Percentiles rank a stretch among this genome's conserved stretches.
Evolutionary conservation across 345 rosid genomes (phyloP).

Genomic region (Murraya koenigii): DNA sequence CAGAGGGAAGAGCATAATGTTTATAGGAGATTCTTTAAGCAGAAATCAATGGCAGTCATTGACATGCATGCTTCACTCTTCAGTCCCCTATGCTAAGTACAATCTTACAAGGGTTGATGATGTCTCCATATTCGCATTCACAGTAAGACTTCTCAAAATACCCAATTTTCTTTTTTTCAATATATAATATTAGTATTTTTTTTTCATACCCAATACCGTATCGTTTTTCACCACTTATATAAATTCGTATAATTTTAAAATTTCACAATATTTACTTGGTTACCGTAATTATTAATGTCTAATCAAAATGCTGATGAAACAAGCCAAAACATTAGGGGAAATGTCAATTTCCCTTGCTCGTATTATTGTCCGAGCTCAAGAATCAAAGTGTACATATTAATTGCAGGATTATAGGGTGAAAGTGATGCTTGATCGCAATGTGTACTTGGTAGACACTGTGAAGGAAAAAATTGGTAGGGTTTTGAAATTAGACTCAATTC

Average conservation of each 20-base stretch:
- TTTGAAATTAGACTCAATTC: slow-evolving; percentile 72
- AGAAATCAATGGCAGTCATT: slow-evolving; percentile 81
- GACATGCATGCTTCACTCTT: slow-evolving; percentile 66
- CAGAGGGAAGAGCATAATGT: slow-evolving; percentile 67
- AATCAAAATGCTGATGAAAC: no score
- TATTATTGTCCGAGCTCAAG: neutral
- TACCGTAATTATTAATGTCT: no score
- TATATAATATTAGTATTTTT: no score
- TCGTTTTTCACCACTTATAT: no score
- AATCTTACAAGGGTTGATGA: slow-evolving; percentile 36
- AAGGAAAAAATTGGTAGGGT: slow-evolving; percentile 53
- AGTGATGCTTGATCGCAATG: slow-evolving; percentile 53
- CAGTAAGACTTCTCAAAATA: slow-evolving; percentile 22
- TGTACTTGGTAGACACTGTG: slow-evolving; percentile 65
- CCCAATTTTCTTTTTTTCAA: neutral
- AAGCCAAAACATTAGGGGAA: no score
- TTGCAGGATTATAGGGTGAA: slow-evolving; percentile 59
- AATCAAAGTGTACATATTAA: neutral
- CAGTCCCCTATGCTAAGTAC: slow-evolving; percentile 43
- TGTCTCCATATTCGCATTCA: slow-evolving; percentile 46
- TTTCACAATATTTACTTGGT: no score
- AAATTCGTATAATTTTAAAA: no score
- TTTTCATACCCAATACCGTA: no score
- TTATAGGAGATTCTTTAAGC: slow-evolving; percentile 80
- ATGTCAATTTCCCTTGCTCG: no score